Base-by-base conservation (phyloP, 352 stramenopile species). In the Globisporangium mamillatum region DNA sequence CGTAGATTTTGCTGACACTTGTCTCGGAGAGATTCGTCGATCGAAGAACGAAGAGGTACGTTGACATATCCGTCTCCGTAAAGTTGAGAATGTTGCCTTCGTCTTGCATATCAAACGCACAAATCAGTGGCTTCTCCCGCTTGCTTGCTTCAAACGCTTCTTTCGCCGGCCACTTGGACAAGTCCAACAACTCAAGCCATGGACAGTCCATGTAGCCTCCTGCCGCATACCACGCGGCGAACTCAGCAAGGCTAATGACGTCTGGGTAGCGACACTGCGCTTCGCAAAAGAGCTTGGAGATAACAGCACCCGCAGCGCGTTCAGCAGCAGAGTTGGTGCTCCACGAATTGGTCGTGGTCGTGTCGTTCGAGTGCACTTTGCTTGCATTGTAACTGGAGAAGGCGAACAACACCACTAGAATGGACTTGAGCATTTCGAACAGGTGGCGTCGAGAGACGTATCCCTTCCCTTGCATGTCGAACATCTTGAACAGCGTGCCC, bases 211-310 rank as follows among this genome's bases (percentile, higher is more conserved):
- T 91, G 72, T 98, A 98, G 6, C 96, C 96, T 38, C 91, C 91
- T 32, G 89, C 86, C 0, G 94, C 97, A 68, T 99, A 99, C 97
- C 97, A 99, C 12, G 95, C 86, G 5, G 95, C 96, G 81, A 99
- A 99, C 63, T 98, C 92, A 46, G 95, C 83, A 57, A 98, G 96
- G 41, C 77, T 95, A 29, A 99, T 95, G 4, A 77, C 76, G 62
- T 98, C 86, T 0, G 81, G 38, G 48, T 89, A 74, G 18, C 88
- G 80, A 20, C 80, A 86, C 32, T 68, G 80, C 16, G 76, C 84
- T 68, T 96, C 81, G 74, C 80, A 91, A 52, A 94, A 92, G 36
- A 95, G 75, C 60, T 97, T 91, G 24, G 97, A 98, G 18, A 97
- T 89, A 36, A 98, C 81, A 5, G 87, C 80, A 27, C 96, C 92